Evolutionary conservation across 257 asterid genomes (phyloP), one percentile per base, ranked within the genome.

Genomic region (Leonotis leonurus): DNA sequence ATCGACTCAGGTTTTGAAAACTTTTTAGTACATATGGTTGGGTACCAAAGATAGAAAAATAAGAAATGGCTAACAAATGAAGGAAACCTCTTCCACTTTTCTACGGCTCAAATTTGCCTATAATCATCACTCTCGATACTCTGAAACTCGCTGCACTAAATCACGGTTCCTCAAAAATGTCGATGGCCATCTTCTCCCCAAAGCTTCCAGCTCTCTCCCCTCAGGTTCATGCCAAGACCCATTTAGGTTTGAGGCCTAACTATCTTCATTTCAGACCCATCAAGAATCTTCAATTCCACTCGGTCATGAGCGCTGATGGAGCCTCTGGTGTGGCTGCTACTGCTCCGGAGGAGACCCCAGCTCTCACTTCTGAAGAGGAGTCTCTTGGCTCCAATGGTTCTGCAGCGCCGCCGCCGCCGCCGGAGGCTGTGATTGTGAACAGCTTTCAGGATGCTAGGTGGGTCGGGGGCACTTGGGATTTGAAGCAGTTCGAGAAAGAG

Each of bases 391-490:
- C 88, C n/a, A 87, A 90, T 67, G 96, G 93, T 65, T 78, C 94
- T 3, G 75, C 80, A 17, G 44, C 76, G 10, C 40, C 78, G 14
- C 27, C 62, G 48, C 51, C 63, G 53, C 6, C 4, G 33, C 33
- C 33, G 4, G 33, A 3, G 33, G 33, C 33, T 0, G 33, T 7
- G 73, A 9, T 53, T 51, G 73, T 22, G 65, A 75, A 6, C 63
- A 25, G 61, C 18, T 86, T 82, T 77, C 46, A 72, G 70, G 89
- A 92, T 65, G 63, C 74, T 50, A 83, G 81, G 53, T 92, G 99
- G 99, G 74, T 85, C 21, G 79, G 73, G 24, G 97, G 99, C 66
- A 92, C 95, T 7, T 92, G 99, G 97, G 95, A 92, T 60, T 76
- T 92, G 82, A 73, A 70, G 65, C 75, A 81, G 81, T 92, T 92